These are phyloP conservation scores for Penicillium sp. DNA, from an alignment of 2,329 filamentous ascomycete genomes.

Conservation along the genomic window DNA sequence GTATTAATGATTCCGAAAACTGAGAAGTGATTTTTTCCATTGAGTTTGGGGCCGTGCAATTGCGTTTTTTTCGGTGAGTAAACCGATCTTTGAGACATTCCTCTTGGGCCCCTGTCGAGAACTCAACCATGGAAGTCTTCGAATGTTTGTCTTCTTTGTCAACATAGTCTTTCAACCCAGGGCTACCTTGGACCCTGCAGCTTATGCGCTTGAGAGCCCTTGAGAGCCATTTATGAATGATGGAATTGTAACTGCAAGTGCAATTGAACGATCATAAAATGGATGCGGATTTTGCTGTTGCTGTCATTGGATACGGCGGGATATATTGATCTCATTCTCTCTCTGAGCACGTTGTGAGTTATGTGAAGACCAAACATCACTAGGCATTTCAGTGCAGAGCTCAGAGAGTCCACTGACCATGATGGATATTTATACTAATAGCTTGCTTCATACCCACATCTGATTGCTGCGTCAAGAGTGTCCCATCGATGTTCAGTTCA, in stretches of 20 bases:
- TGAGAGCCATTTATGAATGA: no score
- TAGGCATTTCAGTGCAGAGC: not conserved
- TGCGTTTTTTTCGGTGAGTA: not conserved
- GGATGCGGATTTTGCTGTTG: no score
- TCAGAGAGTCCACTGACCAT: not conserved
- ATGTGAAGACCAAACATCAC: not conserved
- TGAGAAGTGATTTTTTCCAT: not conserved
- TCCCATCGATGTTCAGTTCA: not conserved
- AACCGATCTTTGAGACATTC: not conserved
- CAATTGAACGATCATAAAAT: no score
- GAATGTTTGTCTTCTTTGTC: not conserved
- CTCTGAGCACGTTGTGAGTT: not conserved
- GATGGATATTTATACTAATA: not conserved
- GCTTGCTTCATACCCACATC: not conserved
- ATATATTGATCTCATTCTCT: no score
- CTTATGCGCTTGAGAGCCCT: no score
- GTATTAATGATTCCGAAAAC: not conserved
- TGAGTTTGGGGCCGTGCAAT: not conserved
- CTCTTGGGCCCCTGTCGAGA: not conserved
- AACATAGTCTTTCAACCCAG: no score
- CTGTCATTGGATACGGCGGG: no score
- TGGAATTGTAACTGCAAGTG: no score
- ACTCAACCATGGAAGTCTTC: not conserved
- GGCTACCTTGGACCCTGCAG: no score
- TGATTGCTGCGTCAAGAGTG: not conserved